Percentiles rank a stretch among this genome's conserved stretches.
Conservation (phyloP, 768 basidiomycete species). For the Neoboletus subvelutipes region DNA sequence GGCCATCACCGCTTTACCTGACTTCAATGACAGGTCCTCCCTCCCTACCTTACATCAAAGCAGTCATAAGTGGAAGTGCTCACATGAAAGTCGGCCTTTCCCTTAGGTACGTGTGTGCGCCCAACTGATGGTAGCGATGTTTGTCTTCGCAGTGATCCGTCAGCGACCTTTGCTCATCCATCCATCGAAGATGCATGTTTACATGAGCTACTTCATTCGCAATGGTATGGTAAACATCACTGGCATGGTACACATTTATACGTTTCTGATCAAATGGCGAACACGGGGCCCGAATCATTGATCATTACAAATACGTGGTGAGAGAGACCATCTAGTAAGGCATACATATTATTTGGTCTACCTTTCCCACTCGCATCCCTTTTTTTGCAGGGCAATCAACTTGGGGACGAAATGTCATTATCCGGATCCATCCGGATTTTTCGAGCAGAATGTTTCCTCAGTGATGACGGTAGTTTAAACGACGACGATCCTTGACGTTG, state of each 20-base stretch:
- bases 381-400: slow-evolving; percentile 1
- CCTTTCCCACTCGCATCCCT: background rate
- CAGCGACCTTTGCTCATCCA: background rate
- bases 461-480: background rate
- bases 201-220: background rate
- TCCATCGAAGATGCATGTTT: background rate
- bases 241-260: background rate
- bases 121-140: background rate
- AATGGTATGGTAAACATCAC: background rate
- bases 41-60: background rate
- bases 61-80: background rate
- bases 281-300: background rate
- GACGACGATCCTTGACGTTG: background rate
- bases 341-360: background rate
- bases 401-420: background rate
- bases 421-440: background rate
- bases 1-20: background rate
- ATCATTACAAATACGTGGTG: background rate
- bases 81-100: background rate
- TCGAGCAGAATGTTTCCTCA: background rate
- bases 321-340: background rate
- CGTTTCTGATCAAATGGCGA: background rate
- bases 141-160: background rate
- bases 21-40: background rate
- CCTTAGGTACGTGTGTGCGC: background rate